A percentile compares a stretch with the other conserved stretches of the same genome.
Conservation (phyloP, 1,284 basidiomycete genomes). For the Ceratobasidium sp. region DNA sequence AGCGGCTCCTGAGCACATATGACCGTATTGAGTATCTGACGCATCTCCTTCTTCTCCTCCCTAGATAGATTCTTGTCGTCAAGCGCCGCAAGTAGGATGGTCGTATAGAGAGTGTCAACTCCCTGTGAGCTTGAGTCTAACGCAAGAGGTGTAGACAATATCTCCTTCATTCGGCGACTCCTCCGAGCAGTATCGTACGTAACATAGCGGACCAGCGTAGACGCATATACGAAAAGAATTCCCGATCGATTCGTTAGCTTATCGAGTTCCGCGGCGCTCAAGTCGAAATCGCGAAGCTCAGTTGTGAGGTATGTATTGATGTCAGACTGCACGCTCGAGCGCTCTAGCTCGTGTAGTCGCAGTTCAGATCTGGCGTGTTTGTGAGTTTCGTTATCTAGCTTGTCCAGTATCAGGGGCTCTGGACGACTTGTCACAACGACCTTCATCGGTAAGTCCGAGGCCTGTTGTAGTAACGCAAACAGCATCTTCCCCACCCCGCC, state of each 20-base stretch:
- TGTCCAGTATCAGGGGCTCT: not conserved
- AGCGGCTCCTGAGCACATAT: too few relatives aligned
- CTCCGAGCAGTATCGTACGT: not conserved
- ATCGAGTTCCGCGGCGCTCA: not conserved
- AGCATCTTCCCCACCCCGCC: not conserved
- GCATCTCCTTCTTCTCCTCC: too few relatives aligned
- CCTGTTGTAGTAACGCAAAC: not conserved
- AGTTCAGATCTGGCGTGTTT: not conserved
- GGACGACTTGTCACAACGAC: constrained; percentile 16
- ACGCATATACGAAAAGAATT: constrained; percentile 13
- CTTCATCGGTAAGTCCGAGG: not conserved
- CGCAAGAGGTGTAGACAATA: too few relatives aligned
- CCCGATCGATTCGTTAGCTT: not conserved
- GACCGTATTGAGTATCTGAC: too few relatives aligned
- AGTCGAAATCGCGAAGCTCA: not conserved
- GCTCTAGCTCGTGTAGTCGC: not conserved
- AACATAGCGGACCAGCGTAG: constrained; percentile 15
- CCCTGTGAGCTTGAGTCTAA: too few relatives aligned
- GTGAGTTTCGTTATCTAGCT: not conserved
- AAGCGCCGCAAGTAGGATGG: too few relatives aligned
- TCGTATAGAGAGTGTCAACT: too few relatives aligned
- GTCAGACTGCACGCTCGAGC: not conserved
- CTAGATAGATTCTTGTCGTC: too few relatives aligned
- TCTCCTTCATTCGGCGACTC: too few relatives aligned
- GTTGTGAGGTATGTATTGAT: constrained; percentile 5